These are phyloP conservation scores for Acmispon strigosus DNA, from an alignment of 306 rosid species.

Conservation along the genomic window DNA sequence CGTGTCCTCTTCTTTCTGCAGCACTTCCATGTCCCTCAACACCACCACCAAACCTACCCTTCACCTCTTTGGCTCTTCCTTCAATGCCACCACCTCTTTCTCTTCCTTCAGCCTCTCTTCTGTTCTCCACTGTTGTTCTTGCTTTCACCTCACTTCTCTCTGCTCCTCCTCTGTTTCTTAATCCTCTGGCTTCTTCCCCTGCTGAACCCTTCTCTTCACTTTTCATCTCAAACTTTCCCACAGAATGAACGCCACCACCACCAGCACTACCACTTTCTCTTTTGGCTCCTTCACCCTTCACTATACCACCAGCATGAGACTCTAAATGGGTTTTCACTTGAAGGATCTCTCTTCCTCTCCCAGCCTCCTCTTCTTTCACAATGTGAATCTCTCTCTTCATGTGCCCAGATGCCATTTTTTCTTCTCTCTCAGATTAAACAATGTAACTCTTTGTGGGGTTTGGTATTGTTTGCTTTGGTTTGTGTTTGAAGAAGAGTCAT, in stretches of 20 bases:
- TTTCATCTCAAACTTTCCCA: slow-evolving; percentile 19
- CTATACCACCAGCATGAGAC: background rate
- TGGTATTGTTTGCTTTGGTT: background rate
- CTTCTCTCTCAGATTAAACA: background rate
- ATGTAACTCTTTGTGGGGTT: background rate
- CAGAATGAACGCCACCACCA: background rate
- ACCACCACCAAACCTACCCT: too few relatives aligned
- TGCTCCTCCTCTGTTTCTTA: too few relatives aligned
- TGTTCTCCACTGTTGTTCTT: too few relatives aligned
- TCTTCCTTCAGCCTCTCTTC: background rate
- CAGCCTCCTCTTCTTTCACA: slow-evolving; percentile 18
- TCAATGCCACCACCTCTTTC: background rate
- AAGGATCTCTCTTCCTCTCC: slow-evolving; percentile 19
- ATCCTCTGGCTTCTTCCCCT: background rate
- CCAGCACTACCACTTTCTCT: background rate
- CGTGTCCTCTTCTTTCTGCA: too few relatives aligned
- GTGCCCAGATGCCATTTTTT: slow-evolving; percentile 59
- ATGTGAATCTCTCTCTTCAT: slow-evolving; percentile 27
- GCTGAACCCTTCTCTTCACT: slow-evolving; percentile 6
- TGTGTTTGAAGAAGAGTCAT: background rate
- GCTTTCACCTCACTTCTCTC: background rate
- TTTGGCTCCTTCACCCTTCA: background rate
- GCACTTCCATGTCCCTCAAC: too few relatives aligned
- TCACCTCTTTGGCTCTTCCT: too few relatives aligned
- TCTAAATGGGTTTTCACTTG: slow-evolving; percentile 15